Base-by-base conservation (phyloP, 352 stramenopile genomes). In the Phytopythium cucurbitacearum region DNA sequence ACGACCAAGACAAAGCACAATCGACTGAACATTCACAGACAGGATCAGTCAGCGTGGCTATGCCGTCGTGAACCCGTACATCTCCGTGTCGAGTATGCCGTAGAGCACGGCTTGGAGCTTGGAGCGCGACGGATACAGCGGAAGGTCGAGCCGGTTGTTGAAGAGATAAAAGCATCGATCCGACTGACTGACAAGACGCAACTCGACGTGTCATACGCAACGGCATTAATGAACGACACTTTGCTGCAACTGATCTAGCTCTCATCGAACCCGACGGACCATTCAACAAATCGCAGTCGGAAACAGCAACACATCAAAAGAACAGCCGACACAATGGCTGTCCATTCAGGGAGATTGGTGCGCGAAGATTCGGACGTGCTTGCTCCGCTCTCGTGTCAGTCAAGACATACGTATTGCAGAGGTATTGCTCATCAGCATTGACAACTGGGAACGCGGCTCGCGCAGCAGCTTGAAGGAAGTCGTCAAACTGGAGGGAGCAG, bases 61-160 rank as follows among this genome's bases (percentile, higher is more conserved):
- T n/a, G 49, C 60, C 16, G 60, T 80, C 54, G 68, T 78, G 40
- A 80, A 77, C 35, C 71, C 71, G 46, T 76, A 76, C 16, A 48
- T 47, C 38, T 80, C 70, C 0, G 59, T 71, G 41, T 55, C 57
- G 28, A 78, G 45, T 2, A 60, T 72, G 28, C 62, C 65, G 40
- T 66, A 57, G 1, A 85, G 51, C 49, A 76, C 53, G 8, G 60
- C 65, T 39, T 60, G 56, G 15, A 81, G 54, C 44, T 97, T 79
- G 39, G 76, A 55, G 9, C 59, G 65, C 15, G 62, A 57, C 21
- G 44, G 51, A 53, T 80, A 92, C 40, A 97, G 40, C n/a, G 96
- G 94, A 13, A 99, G 62, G 67, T 99, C 96, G 51, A 99, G 91
- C 0, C 64, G 62, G 42, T 87, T 89, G 62, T n/a, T n/a, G n/a